Conservation (phyloP, 1,284 basidiomycete species). For the Leccinum pachyderme region DNA sequence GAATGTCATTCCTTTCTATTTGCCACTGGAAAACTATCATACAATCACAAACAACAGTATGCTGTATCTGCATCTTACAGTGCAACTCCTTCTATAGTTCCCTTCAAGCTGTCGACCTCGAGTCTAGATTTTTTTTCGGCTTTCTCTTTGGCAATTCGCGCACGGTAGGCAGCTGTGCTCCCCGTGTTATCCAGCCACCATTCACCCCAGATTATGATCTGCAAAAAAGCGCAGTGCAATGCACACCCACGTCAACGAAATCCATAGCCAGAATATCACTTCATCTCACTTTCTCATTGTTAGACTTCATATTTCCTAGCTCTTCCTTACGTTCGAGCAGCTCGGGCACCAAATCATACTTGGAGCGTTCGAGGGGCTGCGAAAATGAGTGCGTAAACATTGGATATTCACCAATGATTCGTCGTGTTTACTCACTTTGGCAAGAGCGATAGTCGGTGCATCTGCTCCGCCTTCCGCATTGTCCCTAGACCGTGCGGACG, state of each 20-base stretch:
- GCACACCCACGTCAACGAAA: neutral
- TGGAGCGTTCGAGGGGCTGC: conserved; percentile 18
- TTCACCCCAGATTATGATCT: conserved; percentile 8
- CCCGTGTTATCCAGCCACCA: conserved; percentile 20
- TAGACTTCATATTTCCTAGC: neutral
- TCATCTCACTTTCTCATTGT: conserved; percentile 3
- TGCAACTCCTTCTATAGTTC: neutral
- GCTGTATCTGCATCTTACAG: conserved; percentile 1
- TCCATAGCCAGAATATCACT: neutral
- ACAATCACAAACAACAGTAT: neutral
- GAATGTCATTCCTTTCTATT: no score
- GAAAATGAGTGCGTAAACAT: neutral
- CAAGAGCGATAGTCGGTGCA: conserved; percentile 14
- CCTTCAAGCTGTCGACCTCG: neutral
- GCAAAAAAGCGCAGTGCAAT: no score
- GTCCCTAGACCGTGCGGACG: conserved; percentile 12
- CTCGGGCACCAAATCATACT: conserved; percentile 15
- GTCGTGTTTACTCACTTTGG: conserved; percentile 7
- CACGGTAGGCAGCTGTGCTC: conserved; percentile 18
- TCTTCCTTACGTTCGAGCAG: conserved; percentile 4
- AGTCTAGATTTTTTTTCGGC: conserved; percentile 2
- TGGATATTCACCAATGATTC: neutral
- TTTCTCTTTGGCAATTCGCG: conserved; percentile 11
- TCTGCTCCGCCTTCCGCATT: conserved; percentile 16
- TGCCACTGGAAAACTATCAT: no score